Conservation (phyloP, 805 yeast species). For the Nematodospora valgi region DNA sequence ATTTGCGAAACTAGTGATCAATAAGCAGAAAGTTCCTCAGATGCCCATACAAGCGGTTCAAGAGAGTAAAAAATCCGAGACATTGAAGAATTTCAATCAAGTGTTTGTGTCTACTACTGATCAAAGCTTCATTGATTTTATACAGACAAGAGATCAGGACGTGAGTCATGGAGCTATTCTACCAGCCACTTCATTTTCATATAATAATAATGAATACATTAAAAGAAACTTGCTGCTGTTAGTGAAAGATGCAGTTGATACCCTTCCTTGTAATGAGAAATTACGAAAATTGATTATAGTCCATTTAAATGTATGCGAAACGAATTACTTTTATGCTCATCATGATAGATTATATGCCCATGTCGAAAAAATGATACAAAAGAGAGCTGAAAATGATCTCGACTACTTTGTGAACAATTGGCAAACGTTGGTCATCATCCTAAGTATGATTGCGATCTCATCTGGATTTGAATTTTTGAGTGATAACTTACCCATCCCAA, state of each 20-base stretch:
- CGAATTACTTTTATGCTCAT: constrained; percentile 15
- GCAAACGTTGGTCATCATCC: constrained; percentile 10
- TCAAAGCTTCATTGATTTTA: constrained; percentile 15
- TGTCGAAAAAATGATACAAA: constrained; percentile 8
- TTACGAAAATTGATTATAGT: constrained; percentile 10
- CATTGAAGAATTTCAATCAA: constrained; percentile 6
- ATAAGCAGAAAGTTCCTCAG: neutral
- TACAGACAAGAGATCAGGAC: constrained; percentile 7
- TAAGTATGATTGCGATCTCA: constrained; percentile 13
- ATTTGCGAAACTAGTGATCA: constrained; percentile 11
- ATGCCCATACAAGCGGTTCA: constrained; percentile 2
- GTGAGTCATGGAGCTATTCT: neutral
- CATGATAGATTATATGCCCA: constrained; percentile 8
- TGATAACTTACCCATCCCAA: constrained; percentile 7
- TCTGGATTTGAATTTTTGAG: constrained; percentile 14
- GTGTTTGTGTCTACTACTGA: constrained; percentile 14
- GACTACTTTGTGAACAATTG: constrained; percentile 11
- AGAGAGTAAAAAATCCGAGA: constrained; percentile 1
- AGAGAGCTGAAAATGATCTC: constrained; percentile 7
- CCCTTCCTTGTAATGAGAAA: constrained; percentile 11
- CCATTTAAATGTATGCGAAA: constrained; percentile 14
- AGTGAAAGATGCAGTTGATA: constrained; percentile 11
- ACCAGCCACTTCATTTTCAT: constrained; percentile 6
- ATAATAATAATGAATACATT: constrained; percentile 5
- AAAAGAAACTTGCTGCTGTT: constrained; percentile 7